Evolutionary conservation across 306 rosid genomes (phyloP).

Genomic region (Quercus alba): DNA sequence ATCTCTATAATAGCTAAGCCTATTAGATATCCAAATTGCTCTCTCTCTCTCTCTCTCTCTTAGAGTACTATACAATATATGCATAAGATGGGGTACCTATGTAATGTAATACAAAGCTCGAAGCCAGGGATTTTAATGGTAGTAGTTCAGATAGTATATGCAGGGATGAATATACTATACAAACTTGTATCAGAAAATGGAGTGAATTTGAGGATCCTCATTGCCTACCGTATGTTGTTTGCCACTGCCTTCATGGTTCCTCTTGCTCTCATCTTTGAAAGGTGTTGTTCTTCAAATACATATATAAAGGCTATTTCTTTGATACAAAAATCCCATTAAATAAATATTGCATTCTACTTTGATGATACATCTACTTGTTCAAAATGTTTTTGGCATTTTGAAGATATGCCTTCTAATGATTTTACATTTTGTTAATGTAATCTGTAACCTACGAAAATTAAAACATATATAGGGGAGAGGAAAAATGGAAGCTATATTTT

Average conservation of each 20-base stretch:
- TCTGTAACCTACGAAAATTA: too few relatives aligned
- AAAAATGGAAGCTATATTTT: too few relatives aligned
- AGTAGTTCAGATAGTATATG: constrained; percentile 26
- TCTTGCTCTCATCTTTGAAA: constrained; percentile 32
- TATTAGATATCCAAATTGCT: neutral
- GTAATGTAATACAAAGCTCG: constrained; percentile 15
- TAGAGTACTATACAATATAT: neutral
- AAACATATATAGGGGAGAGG: too few relatives aligned
- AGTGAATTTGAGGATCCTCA: constrained; percentile 26
- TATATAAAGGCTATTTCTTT: neutral
- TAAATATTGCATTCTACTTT: too few relatives aligned
- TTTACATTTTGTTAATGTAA: too few relatives aligned
- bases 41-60: neutral
- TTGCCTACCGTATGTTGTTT: constrained; percentile 53
- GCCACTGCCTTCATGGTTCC: constrained; percentile 37
- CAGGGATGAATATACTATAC: constrained; percentile 29
- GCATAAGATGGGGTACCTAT: constrained; percentile 11
- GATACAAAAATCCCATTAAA: too few relatives aligned
- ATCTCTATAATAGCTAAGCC: neutral
- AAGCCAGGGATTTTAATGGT: constrained; percentile 44
- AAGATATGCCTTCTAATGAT: too few relatives aligned
- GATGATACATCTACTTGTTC: too few relatives aligned
- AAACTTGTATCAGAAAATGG: constrained; percentile 36
- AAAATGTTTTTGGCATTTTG: too few relatives aligned
- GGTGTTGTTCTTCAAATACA: constrained; percentile 7